Evolutionary conservation across 2,329 filamentous ascomycete genomes (phyloP), one percentile per base, ranked within the genome.

Genomic region (Colletotrichum endophyticum): DNA sequence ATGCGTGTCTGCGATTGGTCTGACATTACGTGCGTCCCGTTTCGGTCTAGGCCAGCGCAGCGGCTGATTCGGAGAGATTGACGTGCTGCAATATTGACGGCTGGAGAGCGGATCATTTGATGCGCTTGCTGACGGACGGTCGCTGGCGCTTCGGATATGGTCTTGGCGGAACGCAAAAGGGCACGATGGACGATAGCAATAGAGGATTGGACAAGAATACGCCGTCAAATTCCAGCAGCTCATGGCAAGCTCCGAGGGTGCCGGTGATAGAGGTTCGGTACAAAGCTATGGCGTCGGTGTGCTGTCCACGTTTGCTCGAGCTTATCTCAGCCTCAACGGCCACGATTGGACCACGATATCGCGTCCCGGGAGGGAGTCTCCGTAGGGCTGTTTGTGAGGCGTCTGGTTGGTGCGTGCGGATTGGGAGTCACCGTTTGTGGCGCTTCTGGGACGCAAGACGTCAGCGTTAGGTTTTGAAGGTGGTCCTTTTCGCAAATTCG

Each of bases 261-360:
- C 53, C 28, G 49, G 19, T 13, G 15, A 9, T 15, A 7, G 16
- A n/a, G 13, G 16, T 30, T 32, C 36, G 6, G 2, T 30, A n/a
- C 16, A 22, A 6, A 2, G 0, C 44, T 1, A 53, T 22, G 44
- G 44, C 44, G 27, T 9, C 16, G n/a, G 16, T 73, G 44, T 16
- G 70, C 8, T 64, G 57, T 68, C 44, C 15, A 25, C 11, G 12
- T 27, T 15, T 8, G 5, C 56, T 8, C 27, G 15, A 36, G 70
- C 70, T 76, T 61, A 73, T 76, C 63, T 69, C 64, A 76, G 44
- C 64, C 64, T 69, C 56, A 59, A 61, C 22, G 34, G 2, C 22
- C 28, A 19, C 28, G 30, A 69, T 76, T 73, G 70, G 64, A 57
- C 70, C 64, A 69, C 64, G 63, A 57, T 25, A 61, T 34, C 39